phyloP scores from a whole-genome alignment of 305 asterid genomes.

The Fraxinus albicans region DNA sequence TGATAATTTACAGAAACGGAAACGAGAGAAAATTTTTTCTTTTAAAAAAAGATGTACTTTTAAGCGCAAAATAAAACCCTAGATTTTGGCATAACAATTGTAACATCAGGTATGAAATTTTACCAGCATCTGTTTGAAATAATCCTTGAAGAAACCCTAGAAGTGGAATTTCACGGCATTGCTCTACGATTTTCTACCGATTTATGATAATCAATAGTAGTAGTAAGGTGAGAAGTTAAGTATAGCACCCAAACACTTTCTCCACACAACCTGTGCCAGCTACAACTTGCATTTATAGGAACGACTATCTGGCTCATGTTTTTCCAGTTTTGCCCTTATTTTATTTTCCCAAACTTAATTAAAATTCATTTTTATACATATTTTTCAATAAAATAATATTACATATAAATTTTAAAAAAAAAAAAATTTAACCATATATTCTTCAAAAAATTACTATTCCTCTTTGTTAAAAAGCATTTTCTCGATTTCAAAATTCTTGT shows the following conservation, averaged over 20 bases:
- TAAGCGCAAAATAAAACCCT: constrained; percentile 9
- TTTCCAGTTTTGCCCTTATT: neutral
- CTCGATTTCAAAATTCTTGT: too few relatives aligned
- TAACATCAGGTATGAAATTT: neutral
- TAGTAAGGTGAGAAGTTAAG: neutral
- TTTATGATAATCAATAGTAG: neutral
- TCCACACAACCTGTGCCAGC: neutral
- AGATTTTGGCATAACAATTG: neutral
- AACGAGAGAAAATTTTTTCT: neutral
- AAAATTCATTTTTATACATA: too few relatives aligned
- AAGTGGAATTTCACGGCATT: neutral
- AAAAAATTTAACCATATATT: too few relatives aligned
- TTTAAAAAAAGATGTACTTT: neutral
- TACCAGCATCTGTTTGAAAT: constrained; percentile 4
- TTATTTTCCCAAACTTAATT: neutral
- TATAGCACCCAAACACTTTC: neutral
- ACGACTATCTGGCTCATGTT: neutral
- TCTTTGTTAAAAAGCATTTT: too few relatives aligned
- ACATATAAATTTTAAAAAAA: too few relatives aligned
- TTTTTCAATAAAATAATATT: too few relatives aligned
- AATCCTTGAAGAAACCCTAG: neutral
- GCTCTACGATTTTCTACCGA: neutral
- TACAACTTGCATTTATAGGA: neutral
- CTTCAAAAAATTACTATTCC: too few relatives aligned
- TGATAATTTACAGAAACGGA: neutral